phyloP scores from a whole-genome alignment of 805 yeast species.

The Starmera pachycereana region DNA sequence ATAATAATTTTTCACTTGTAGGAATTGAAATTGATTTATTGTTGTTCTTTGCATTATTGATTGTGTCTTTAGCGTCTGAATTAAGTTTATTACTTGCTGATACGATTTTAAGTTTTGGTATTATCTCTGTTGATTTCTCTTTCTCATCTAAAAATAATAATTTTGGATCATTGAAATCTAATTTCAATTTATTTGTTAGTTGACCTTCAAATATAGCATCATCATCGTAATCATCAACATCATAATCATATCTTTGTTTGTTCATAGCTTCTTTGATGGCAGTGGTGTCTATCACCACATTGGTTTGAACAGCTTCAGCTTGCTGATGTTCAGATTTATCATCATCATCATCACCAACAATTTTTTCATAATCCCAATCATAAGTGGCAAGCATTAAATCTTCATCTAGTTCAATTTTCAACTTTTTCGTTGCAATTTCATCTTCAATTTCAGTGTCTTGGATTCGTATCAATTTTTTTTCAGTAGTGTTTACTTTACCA shows the following conservation, averaged over 20 bases:
- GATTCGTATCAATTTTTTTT: constrained; percentile 9
- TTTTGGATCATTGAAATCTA: constrained; percentile 85
- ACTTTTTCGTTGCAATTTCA: constrained; percentile 7
- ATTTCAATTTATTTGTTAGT: constrained; percentile 28
- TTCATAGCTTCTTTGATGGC: constrained; percentile 10
- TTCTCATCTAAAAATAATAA: constrained; percentile 51
- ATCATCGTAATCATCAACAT: constrained; percentile 48
- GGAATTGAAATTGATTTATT: constrained; percentile 26
- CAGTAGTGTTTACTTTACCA: constrained; percentile 3
- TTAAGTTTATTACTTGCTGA: constrained; percentile 3
- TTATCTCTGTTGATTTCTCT: constrained; percentile 9
- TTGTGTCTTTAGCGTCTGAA: no score
- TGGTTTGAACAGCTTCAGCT: constrained; percentile 1
- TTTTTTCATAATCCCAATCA: constrained; percentile 66
- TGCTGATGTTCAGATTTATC: neutral
- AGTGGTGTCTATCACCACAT: constrained; percentile 1
- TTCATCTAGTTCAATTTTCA: constrained; percentile 20
- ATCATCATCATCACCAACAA: constrained; percentile 44
- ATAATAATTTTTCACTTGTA: constrained; percentile 40
- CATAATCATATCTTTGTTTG: constrained; percentile 21
- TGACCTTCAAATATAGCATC: constrained; percentile 70
- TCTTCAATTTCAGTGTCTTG: constrained; percentile 6
- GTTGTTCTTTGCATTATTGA: no score
- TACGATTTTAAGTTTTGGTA: constrained; percentile 5
- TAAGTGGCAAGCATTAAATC: constrained; percentile 59